These are phyloP conservation scores for Colletotrichum zoysiae DNA, from an alignment of 2,329 filamentous ascomycete species.

Conservation along the genomic window DNA sequence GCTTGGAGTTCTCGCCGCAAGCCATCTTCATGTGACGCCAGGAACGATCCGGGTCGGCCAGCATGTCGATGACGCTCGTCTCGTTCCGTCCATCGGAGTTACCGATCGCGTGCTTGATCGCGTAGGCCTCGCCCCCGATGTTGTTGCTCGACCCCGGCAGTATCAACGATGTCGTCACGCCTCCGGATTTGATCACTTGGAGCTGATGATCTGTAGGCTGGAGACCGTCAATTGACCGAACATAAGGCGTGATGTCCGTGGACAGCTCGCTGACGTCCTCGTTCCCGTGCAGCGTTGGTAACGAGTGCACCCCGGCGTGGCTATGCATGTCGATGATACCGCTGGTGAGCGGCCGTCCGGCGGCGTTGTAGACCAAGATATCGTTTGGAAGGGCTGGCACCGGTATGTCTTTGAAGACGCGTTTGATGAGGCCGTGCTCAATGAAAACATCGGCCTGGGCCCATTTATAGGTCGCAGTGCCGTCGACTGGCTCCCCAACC, in stretches of 20 bases:
- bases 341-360: slow-evolving; percentile 72
- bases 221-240: slow-evolving; percentile 74
- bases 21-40: slow-evolving; percentile 85
- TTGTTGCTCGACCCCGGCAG: slow-evolving; percentile 78
- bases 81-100: slow-evolving; percentile 70
- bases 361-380: slow-evolving; percentile 66
- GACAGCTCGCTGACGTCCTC: slow-evolving; percentile 75
- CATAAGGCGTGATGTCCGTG: slow-evolving; percentile 75
- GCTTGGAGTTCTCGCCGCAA: slow-evolving; percentile 78
- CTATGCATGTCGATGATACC: slow-evolving; percentile 81
- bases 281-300: slow-evolving; percentile 66
- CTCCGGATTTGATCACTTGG: slow-evolving; percentile 77
- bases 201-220: slow-evolving; percentile 74
- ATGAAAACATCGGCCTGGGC: slow-evolving; percentile 69
- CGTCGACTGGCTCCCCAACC: slow-evolving; percentile 70
- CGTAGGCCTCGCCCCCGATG: slow-evolving; percentile 77
- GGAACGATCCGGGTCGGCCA: slow-evolving; percentile 73
- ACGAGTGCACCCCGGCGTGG: slow-evolving; percentile 70
- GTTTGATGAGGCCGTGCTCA: slow-evolving; percentile 71
- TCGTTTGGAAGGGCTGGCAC: slow-evolving; percentile 58
- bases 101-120: slow-evolving; percentile 77
- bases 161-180: slow-evolving; percentile 76
- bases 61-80: slow-evolving; percentile 71
- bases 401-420: slow-evolving; percentile 60
- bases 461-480: slow-evolving; percentile 72